Evolutionary conservation across 495 filamentous ascomycete genomes (phyloP).

Genomic region (Physcia stellaris): DNA sequence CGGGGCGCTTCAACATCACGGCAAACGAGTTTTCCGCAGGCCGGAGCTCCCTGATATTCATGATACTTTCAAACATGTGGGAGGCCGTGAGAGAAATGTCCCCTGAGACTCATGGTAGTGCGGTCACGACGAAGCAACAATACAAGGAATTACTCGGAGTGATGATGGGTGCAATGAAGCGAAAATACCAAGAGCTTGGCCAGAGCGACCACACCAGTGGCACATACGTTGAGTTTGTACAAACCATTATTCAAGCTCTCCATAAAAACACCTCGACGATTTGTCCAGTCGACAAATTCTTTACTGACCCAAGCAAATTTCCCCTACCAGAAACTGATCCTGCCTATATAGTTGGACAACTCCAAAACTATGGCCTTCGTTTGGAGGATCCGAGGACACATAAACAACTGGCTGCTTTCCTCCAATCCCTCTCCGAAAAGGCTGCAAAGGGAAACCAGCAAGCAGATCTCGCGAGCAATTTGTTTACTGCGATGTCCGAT

Average conservation of each 20-base stretch:
- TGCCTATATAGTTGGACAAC: conserved; percentile 51
- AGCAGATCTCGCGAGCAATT: conserved; percentile 41
- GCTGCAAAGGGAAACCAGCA: conserved; percentile 51
- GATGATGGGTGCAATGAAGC: conserved; percentile 56
- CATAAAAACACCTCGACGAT: conserved; percentile 55
- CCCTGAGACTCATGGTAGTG: conserved; percentile 15
- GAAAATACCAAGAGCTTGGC: conserved; percentile 49
- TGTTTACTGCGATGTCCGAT: conserved; percentile 40
- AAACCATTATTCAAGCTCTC: conserved; percentile 45
- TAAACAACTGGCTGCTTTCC: conserved; percentile 45
- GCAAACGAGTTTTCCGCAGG: conserved; percentile 40
- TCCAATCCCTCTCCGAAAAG: conserved; percentile 50
- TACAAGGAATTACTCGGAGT: conserved; percentile 41
- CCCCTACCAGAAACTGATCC: conserved; percentile 53
- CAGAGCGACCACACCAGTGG: conserved; percentile 27
- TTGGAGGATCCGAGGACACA: conserved; percentile 35
- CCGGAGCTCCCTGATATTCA: conserved; percentile 46
- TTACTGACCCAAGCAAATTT: conserved; percentile 51
- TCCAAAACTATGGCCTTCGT: conserved; percentile 50
- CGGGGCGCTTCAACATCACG: conserved; percentile 33
- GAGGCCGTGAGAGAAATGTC: conserved; percentile 30
- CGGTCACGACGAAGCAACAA: conserved; percentile 29
- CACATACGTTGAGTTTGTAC: conserved; percentile 56
- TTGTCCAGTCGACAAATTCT: conserved; percentile 48
- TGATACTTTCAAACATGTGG: conserved; percentile 54